A percentile compares a stretch with the other conserved stretches of the same genome.
These are phyloP conservation scores for Rhynchospora pubera DNA, from an alignment of 176 grass and related monocot species.

Conservation along the genomic window DNA sequence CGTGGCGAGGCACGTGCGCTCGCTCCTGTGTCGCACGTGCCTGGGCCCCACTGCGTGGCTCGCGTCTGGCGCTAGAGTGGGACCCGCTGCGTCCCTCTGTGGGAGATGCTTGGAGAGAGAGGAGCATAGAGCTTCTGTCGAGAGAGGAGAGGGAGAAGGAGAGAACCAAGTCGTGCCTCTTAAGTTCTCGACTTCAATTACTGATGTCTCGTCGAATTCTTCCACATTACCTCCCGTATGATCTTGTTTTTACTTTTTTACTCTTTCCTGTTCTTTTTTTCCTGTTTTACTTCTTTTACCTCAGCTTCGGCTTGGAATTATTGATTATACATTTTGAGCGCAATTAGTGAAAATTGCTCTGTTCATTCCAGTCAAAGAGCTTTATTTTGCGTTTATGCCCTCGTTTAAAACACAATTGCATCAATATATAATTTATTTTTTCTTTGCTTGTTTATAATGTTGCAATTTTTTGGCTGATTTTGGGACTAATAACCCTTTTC, in stretches of 20 bases:
- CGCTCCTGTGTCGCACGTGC: conserved; percentile 64
- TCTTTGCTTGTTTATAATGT: not conserved
- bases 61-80: conserved; percentile 49
- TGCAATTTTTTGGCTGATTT: not conserved
- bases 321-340: not conserved
- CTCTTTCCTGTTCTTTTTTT: not conserved
- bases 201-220: conserved; percentile 38
- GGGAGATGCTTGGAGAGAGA: conserved; percentile 37
- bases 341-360: conserved; percentile 1
- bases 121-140: not conserved
- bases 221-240: conserved; percentile 18
- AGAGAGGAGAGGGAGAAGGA: conserved; percentile 7
- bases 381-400: not conserved
- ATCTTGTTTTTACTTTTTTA: conserved; percentile 9
- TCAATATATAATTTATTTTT: too few species aligned
- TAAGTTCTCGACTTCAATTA: conserved; percentile 37
- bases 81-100: conserved; percentile 55
- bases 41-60: conserved; percentile 53
- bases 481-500: not conserved
- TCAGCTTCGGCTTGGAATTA: not conserved
- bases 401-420: not conserved
- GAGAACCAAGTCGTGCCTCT: conserved; percentile 80
- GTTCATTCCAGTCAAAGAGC: not conserved
- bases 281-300: not conserved
- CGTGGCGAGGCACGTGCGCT: conserved; percentile 52